Evolutionary conservation across 495 filamentous ascomycete species (phyloP).

Genomic region (Penicillium paradoxum): DNA sequence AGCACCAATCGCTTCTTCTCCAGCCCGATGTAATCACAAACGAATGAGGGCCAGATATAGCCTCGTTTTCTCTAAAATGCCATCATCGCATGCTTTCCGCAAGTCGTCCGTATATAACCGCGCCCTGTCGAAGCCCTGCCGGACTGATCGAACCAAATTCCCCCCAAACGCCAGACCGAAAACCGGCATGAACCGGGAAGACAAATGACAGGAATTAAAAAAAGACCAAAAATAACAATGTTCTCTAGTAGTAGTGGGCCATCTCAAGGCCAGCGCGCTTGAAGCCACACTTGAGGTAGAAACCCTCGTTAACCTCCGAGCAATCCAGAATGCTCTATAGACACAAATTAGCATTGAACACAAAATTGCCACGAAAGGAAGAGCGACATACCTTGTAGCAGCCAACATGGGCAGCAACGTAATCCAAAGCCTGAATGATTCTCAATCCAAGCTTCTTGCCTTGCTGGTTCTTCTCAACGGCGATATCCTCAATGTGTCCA

Average conservation of each 20-base stretch:
- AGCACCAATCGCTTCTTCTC: neutral
- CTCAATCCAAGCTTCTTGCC: conserved; percentile 92
- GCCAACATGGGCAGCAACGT: conserved; percentile 74
- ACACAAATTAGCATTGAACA: conserved; percentile 4
- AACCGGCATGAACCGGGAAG: neutral
- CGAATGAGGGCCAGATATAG: neutral
- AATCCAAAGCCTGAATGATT: conserved; percentile 92
- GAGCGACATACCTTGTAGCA: conserved; percentile 90
- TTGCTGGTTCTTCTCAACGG: conserved; percentile 87
- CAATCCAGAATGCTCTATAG: conserved; percentile 66
- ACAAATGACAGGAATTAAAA: conserved; percentile 3
- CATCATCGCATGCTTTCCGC: neutral
- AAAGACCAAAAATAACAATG: neutral
- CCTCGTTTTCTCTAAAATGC: neutral
- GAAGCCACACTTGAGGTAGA: conserved; percentile 98
- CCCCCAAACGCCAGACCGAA: conserved; percentile 14
- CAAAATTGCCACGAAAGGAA: neutral
- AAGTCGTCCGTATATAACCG: conserved; percentile 1
- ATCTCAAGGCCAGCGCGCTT: conserved; percentile 91
- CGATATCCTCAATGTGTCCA: conserved; percentile 99
- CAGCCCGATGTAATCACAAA: neutral
- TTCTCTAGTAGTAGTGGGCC: conserved; percentile 84
- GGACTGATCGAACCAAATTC: conserved; percentile 8
- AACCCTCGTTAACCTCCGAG: conserved; percentile 85
- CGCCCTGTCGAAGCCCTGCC: conserved; percentile 5